Percentiles rank a stretch among this genome's conserved stretches.
Conservation (phyloP, 1,139 yeast genomes). For the Candida sp. region DNA sequence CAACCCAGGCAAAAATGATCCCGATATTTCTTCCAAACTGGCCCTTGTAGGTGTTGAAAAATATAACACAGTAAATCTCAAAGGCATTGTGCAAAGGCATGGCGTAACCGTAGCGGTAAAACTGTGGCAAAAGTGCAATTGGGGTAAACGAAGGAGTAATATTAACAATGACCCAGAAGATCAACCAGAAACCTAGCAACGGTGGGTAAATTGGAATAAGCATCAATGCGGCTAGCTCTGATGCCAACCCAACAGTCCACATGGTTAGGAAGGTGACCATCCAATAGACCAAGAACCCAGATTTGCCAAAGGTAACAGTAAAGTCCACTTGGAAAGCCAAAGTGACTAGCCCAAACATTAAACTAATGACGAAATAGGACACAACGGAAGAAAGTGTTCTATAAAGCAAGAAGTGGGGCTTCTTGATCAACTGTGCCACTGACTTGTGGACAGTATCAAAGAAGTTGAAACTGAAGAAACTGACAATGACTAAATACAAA, state of each 20-base stretch:
- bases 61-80: slow-evolving; percentile 38
- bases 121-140: slow-evolving; percentile 33
- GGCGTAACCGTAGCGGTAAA: slow-evolving; percentile 40
- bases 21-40: slow-evolving; percentile 39
- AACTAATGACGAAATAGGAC: slow-evolving; percentile 38
- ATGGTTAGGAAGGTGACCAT: slow-evolving; percentile 42
- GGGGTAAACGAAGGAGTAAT: slow-evolving; percentile 44
- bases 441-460: slow-evolving; percentile 56
- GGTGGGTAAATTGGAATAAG: slow-evolving; percentile 36
- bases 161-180: slow-evolving; percentile 43
- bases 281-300: slow-evolving; percentile 51
- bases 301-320: slow-evolving; percentile 34
- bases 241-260: slow-evolving; percentile 44
- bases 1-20: slow-evolving; percentile 36
- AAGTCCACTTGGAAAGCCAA: slow-evolving; percentile 48
- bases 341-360: slow-evolving; percentile 41
- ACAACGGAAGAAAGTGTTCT: slow-evolving; percentile 29
- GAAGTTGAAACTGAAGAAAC: slow-evolving; percentile 60
- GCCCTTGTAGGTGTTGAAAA: slow-evolving; percentile 39
- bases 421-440: slow-evolving; percentile 37
- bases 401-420: slow-evolving; percentile 30
- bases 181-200: slow-evolving; percentile 44
- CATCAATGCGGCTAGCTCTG: slow-evolving; percentile 40
- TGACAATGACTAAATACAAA: slow-evolving; percentile 71
- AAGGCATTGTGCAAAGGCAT: slow-evolving; percentile 42